Conservation (phyloP, 169 alveolate species). For the Perkinsus marinus region DNA sequence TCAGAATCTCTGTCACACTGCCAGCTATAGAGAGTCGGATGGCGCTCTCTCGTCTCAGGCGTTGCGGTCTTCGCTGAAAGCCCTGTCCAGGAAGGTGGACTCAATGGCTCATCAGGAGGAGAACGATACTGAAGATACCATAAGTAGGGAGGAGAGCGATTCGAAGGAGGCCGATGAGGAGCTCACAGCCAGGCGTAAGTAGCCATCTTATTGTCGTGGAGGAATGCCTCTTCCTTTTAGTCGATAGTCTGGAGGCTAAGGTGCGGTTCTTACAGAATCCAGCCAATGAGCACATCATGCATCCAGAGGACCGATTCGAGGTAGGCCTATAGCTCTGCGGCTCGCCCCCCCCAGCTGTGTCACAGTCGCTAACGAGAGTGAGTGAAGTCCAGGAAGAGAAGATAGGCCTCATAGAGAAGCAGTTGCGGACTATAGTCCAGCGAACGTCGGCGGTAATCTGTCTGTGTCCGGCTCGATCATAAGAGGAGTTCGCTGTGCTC, state of each 20-base stretch:
- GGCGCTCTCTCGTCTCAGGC: neutral
- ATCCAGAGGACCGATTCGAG: neutral
- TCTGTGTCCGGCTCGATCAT: neutral
- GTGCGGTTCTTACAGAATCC: neutral
- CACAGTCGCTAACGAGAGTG: neutral
- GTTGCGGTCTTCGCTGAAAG: neutral
- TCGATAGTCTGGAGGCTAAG: neutral
- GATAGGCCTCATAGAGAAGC: neutral
- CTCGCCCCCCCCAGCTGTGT: neutral
- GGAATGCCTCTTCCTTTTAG: neutral
- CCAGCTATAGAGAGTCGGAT: too few relatives aligned
- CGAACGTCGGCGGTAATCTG: neutral
- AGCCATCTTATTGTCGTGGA: neutral
- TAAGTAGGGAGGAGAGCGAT: neutral
- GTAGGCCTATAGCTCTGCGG: neutral
- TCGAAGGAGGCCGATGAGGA: neutral
- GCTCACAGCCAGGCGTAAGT: neutral
- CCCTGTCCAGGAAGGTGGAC: neutral
- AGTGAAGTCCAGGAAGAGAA: neutral
- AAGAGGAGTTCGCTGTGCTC: neutral
- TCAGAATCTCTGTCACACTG: neutral
- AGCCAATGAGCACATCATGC: neutral
- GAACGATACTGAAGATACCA: neutral
- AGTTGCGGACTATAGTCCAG: neutral
- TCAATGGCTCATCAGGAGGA: neutral